Evolutionary conservation across 1,284 basidiomycete species (phyloP).

Genomic region (Nidula niveotomentosa): DNA sequence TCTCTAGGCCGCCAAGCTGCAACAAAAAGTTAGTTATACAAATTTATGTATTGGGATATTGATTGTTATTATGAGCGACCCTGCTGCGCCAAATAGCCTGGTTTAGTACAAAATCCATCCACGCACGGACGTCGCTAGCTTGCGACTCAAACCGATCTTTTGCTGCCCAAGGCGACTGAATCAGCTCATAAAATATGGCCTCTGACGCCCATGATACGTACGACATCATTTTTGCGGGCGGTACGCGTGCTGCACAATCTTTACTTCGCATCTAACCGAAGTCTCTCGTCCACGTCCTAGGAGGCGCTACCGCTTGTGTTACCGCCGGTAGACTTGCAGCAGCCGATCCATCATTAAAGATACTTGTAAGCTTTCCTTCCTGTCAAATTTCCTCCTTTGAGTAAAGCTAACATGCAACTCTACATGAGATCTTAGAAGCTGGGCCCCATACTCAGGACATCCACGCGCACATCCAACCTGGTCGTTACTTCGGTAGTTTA

Average conservation of each 20-base stretch:
- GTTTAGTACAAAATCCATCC: no score
- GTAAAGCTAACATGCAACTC: neutral
- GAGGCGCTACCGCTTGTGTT: conserved; percentile 46
- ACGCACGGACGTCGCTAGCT: no score
- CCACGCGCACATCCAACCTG: conserved; percentile 49
- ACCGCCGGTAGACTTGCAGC: conserved; percentile 45
- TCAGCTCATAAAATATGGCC: no score
- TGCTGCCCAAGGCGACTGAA: no score
- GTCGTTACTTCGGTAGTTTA: conserved; percentile 39
- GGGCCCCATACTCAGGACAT: conserved; percentile 44
- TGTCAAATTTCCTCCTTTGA: no score
- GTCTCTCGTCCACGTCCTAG: conserved; percentile 17
- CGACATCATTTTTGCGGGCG: conserved; percentile 51
- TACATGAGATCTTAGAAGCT: conserved; percentile 32
- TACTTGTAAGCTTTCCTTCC: conserved; percentile 25
- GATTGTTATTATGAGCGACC: no score
- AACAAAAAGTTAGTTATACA: no score
- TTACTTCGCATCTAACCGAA: neutral
- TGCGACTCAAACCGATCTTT: no score
- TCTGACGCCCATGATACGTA: conserved; percentile 15
- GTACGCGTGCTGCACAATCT: conserved; percentile 19
- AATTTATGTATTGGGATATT: no score
- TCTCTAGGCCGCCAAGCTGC: no score
- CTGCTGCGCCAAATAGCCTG: no score
- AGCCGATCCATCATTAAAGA: conserved; percentile 41